A percentile compares a stretch with the other conserved stretches of the same genome.
Evolutionary conservation across 129 eudicot genomes (phyloP).

Genomic region (Centaurea solstitialis): DNA sequence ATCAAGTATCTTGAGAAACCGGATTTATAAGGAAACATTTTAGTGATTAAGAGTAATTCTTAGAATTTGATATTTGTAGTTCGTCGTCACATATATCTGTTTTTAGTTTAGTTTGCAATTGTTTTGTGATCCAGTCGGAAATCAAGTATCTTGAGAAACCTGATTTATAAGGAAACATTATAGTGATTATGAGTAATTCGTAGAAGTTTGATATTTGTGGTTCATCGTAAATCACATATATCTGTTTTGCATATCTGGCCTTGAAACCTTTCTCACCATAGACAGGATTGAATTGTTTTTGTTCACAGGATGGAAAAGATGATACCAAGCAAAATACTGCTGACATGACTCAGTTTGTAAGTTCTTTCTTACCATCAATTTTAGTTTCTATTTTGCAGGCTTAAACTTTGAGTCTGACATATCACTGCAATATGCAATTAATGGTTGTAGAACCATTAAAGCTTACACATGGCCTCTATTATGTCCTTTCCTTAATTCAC

Average conservation of each 20-base stretch:
- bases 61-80: too few species aligned
- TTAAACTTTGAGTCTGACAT: not conserved
- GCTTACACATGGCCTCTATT: conserved; percentile 20
- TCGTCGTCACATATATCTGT: not conserved
- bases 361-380: conserved; percentile 24
- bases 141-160: not conserved
- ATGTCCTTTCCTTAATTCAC: not conserved
- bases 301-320: conserved; percentile 71
- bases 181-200: not conserved
- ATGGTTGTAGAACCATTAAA: conserved; percentile 2
- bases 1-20: not conserved
- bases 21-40: too few species aligned
- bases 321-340: conserved; percentile 76
- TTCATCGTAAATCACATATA: not conserved
- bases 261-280: not conserved
- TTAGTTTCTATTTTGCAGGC: conserved; percentile 6
- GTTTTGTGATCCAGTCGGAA: too few species aligned
- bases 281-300: conserved; percentile 17
- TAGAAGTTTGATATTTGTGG: conserved; percentile 2
- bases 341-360: conserved; percentile 91
- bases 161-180: too few species aligned
- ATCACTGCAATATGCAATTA: not conserved
- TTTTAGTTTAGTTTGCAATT: too few species aligned
- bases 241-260: not conserved
- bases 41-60: too few species aligned